These are phyloP conservation scores for Davidsoniella eucalypti DNA, from an alignment of 2,329 filamentous ascomycete genomes.

Conservation along the genomic window DNA sequence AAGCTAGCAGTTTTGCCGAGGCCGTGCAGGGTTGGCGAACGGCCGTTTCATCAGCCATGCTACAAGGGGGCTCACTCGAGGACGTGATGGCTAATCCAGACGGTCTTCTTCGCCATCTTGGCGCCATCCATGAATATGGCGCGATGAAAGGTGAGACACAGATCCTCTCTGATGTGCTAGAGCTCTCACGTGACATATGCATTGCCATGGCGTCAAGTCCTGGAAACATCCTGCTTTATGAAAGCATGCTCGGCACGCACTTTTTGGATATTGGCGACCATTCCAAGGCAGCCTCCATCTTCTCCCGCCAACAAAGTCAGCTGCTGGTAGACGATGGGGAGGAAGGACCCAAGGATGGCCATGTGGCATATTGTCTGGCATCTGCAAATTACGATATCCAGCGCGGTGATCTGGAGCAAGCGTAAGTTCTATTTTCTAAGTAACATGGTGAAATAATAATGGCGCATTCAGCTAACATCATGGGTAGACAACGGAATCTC, in stretches of 20 bases:
- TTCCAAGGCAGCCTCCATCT: slow-evolving; percentile 30
- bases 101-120: slow-evolving; percentile 31
- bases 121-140: slow-evolving; percentile 33
- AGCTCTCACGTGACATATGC: slow-evolving; percentile 28
- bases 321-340: slow-evolving; percentile 26
- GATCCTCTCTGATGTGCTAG: slow-evolving; percentile 29
- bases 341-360: slow-evolving; percentile 22
- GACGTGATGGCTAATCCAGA: slow-evolving; percentile 23
- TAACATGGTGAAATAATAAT: too few species aligned
- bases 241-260: slow-evolving; percentile 33
- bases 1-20: slow-evolving; percentile 5
- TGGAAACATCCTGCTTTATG: slow-evolving; percentile 28
- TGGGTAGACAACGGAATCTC: slow-evolving; percentile 6
- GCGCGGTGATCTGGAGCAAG: slow-evolving; percentile 48
- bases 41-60: slow-evolving; percentile 9
- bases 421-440: slow-evolving; percentile 21
- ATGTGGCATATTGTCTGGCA: slow-evolving; percentile 41
- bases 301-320: slow-evolving; percentile 39
- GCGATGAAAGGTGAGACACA: slow-evolving; percentile 33
- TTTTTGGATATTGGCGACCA: slow-evolving; percentile 37
- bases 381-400: slow-evolving; percentile 59
- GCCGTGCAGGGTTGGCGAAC: slow-evolving; percentile 10
- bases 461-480: neutral
- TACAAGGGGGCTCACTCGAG: slow-evolving; percentile 11
- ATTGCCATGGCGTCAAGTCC: slow-evolving; percentile 17